Conservation (phyloP, 768 basidiomycete genomes). For the Macrocybe gigantea region DNA sequence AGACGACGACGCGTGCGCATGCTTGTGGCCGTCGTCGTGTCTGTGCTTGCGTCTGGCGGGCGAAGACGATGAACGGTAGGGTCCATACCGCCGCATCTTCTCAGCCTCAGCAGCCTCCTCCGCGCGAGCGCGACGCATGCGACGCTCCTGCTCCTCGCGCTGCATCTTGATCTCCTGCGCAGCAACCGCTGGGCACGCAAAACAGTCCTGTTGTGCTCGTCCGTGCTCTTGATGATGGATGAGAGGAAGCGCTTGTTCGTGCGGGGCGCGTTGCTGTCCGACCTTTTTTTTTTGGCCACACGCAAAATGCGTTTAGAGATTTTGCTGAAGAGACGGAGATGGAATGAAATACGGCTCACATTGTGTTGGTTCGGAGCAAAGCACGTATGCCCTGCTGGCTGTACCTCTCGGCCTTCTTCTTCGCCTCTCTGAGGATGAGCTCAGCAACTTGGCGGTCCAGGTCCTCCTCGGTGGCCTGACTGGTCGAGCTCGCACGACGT, state of each 20-base stretch:
- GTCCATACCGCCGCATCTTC: slow-evolving; percentile 32
- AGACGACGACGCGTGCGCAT: background rate
- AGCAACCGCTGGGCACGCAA: slow-evolving; percentile 66
- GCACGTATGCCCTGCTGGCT: slow-evolving; percentile 72
- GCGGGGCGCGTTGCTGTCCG: slow-evolving; percentile 69
- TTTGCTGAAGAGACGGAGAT: no score
- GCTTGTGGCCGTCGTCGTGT: background rate
- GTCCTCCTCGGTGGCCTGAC: slow-evolving; percentile 69
- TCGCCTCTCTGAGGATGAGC: slow-evolving; percentile 88
- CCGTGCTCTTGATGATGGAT: slow-evolving; percentile 88
- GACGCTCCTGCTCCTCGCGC: slow-evolving; percentile 58
- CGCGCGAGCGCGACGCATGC: slow-evolving; percentile 58
- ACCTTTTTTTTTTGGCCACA: slow-evolving; percentile 25
- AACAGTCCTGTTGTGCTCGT: slow-evolving; percentile 91
- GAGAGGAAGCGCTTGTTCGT: slow-evolving; percentile 80
- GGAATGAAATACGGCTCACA: slow-evolving; percentile 33
- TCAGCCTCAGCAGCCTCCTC: slow-evolving; percentile 74
- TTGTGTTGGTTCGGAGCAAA: slow-evolving; percentile 52
- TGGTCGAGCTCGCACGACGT: slow-evolving; percentile 70
- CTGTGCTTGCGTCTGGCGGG: slow-evolving; percentile 14
- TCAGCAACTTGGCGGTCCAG: slow-evolving; percentile 91
- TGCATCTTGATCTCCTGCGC: slow-evolving; percentile 70
- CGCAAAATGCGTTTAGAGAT: no score
- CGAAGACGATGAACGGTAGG: background rate
- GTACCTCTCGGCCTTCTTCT: slow-evolving; percentile 83